A percentile compares a stretch with the other conserved stretches of the same genome.
Conservation (phyloP, 1,284 basidiomycete species). For the Cutaneotrichosporon spelunceum region DNA sequence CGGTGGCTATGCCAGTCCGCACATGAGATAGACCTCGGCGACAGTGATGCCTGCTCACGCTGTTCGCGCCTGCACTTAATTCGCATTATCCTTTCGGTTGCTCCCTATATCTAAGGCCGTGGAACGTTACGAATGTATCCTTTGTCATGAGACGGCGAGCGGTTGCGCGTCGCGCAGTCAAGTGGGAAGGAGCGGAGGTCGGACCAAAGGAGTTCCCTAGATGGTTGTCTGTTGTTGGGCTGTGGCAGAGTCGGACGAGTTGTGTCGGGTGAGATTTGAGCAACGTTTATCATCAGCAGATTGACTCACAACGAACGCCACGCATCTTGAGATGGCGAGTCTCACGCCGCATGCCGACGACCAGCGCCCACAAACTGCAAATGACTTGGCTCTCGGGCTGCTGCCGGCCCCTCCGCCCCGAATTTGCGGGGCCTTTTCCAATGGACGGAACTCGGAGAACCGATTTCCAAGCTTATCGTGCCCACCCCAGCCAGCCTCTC, state of each 20-base stretch:
- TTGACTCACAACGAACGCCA: background rate
- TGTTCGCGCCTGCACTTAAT: background rate
- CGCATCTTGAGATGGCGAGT: background rate
- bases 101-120: background rate
- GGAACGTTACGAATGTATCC: conserved; percentile 8
- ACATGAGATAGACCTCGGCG: background rate
- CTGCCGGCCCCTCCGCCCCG: too few species aligned
- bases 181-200: too few species aligned
- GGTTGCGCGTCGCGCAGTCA: too few species aligned
- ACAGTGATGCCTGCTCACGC: background rate
- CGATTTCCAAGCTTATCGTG: conserved; percentile 10
- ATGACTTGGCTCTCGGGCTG: too few species aligned
- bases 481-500: background rate
- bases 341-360: too few species aligned
- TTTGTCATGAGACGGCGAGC: background rate
- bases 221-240: too few species aligned
- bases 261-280: background rate
- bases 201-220: too few species aligned
- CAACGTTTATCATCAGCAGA: background rate
- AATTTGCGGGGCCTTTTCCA: conserved; percentile 9
- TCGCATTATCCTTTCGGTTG: background rate
- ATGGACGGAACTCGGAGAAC: background rate
- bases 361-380: too few species aligned
- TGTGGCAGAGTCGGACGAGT: too few species aligned
- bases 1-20: background rate